Evolutionary conservation across 1,284 basidiomycete species (phyloP).

Genomic region (Marasmius fiardii): DNA sequence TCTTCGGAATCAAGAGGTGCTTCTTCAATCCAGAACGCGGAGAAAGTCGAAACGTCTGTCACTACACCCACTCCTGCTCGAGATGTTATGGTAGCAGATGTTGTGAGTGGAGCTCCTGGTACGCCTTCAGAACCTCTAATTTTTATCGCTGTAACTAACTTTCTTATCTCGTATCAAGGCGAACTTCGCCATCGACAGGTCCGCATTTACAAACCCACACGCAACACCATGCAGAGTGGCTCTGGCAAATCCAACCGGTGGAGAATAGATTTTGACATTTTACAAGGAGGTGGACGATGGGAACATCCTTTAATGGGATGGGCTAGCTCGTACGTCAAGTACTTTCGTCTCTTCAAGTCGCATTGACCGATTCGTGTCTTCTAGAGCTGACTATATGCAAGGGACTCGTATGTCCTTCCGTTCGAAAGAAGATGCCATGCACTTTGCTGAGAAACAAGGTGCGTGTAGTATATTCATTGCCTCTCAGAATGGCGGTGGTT

Average conservation of each 20-base stretch:
- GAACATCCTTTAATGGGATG: conserved; percentile 99
- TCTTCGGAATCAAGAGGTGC: conserved; percentile 22
- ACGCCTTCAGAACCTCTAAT: conserved; percentile 21
- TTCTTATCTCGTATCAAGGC: conserved; percentile 37
- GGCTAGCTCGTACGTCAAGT: conserved; percentile 78
- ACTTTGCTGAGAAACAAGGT: conserved; percentile 94
- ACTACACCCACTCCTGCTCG: conserved; percentile 37
- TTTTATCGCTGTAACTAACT: not conserved
- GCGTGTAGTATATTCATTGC: conserved; percentile 17
- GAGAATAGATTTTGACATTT: conserved; percentile 93
- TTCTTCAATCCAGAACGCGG: conserved; percentile 14
- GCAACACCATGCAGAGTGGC: conserved; percentile 95
- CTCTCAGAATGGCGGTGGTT: not conserved
- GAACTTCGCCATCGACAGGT: conserved; percentile 87
- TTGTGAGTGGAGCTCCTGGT: conserved; percentile 79
- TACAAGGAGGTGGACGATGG: conserved; percentile 90
- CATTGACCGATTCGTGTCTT: conserved; percentile 1
- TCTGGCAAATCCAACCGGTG: conserved; percentile 84
- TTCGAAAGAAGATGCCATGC: conserved; percentile 89
- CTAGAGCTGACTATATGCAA: conserved; percentile 96
- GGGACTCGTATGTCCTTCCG: conserved; percentile 86
- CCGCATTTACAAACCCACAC: conserved; percentile 91
- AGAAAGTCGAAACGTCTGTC: conserved; percentile 22
- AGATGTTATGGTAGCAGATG: conserved; percentile 71
- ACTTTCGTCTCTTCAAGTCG: not conserved